Evolutionary conservation across 208 protist genomes (phyloP), one percentile per base, ranked within the genome.

Genomic region (Wallacemonas sp.): DNA sequence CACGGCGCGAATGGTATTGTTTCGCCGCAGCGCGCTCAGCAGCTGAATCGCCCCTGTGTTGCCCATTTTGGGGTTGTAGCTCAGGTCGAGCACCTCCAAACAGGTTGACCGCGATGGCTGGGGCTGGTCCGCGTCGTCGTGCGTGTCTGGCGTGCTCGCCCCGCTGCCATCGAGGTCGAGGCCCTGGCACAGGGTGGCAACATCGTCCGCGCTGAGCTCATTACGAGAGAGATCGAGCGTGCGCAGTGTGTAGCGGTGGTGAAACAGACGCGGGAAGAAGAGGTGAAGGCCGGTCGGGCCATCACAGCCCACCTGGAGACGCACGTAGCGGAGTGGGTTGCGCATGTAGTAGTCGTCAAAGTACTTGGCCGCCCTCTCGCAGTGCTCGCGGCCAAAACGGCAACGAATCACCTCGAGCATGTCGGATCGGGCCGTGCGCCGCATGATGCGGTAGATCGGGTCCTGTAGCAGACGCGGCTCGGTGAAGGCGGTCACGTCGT

Each of bases 401-500:
- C 86, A 93, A 31, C 81, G 79, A 38, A 87, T 71, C 45, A 96
- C 76, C 72, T 96, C 85, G 69, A 96, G 74, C 42, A 90, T 50
- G 61, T 96, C 91, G 0, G 87, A 94, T 32, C 91, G 87, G 12
- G 86, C 87, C 32, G 83, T 57, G 5, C 67, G 42, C 68, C 92
- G 91, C 86, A 96, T 93, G 46, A 96, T 86, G 61, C 91, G 79
- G 67, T 96, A 94, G 26, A 96, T 81, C 1, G 88, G 81, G 61
- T 93, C 87, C 23, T 77, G 76, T 33, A 65, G 48, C 26, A 76
- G 67, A 8, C 52, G 7, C 57, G 57, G 66, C 18, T 74, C 67
- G 23, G 48, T 59, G 14, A 22, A n/a, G n/a, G n/a, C n/a, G n/a
- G n/a, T n/a, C n/a, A n/a, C n/a, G n/a, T n/a, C n/a, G n/a, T n/a